A percentile compares a stretch with the other conserved stretches of the same genome.
Evolutionary conservation across 75 land plant genomes (phyloP).

Genomic region (Pinus albicaulis): DNA sequence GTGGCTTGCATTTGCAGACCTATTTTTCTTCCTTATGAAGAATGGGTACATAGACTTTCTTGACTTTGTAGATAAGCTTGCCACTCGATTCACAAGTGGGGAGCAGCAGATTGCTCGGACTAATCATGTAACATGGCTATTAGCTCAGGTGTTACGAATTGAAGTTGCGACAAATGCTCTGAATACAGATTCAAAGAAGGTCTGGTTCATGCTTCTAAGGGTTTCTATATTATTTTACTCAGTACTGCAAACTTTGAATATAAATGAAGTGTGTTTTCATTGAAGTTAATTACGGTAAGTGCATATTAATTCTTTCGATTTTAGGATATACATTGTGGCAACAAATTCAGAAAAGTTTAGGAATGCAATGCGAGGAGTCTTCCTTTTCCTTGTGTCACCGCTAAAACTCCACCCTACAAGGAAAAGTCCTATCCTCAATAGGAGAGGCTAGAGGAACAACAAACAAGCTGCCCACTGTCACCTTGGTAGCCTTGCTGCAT

Average conservation of each 20-base stretch:
- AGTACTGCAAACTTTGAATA: background rate
- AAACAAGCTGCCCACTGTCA: too few relatives aligned
- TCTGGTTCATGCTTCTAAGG: constrained; percentile 7
- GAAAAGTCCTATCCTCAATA: too few relatives aligned
- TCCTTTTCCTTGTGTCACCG: background rate
- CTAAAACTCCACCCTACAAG: too few relatives aligned
- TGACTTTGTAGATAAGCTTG: constrained; percentile 91
- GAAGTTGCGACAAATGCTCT: constrained; percentile 81
- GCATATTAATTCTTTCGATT: background rate
- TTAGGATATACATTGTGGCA: background rate
- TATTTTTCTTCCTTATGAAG: constrained; percentile 90
- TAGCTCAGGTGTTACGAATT: constrained; percentile 89
- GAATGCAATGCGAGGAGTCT: background rate
- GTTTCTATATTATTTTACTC: background rate
- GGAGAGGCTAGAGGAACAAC: too few relatives aligned
- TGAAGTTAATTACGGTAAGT: background rate
- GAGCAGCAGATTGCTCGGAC: constrained; percentile 64
- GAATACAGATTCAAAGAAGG: constrained; percentile 77
- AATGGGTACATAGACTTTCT: constrained; percentile 93
- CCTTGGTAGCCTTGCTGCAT: too few relatives aligned
- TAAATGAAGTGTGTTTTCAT: background rate
- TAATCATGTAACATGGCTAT: constrained; percentile 98
- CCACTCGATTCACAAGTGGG: constrained; percentile 48
- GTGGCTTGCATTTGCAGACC: constrained; percentile 92
- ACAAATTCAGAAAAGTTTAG: background rate